Conservation (phyloP, 2,329 filamentous ascomycete genomes). For the Podosphaera aphanis region DNA sequence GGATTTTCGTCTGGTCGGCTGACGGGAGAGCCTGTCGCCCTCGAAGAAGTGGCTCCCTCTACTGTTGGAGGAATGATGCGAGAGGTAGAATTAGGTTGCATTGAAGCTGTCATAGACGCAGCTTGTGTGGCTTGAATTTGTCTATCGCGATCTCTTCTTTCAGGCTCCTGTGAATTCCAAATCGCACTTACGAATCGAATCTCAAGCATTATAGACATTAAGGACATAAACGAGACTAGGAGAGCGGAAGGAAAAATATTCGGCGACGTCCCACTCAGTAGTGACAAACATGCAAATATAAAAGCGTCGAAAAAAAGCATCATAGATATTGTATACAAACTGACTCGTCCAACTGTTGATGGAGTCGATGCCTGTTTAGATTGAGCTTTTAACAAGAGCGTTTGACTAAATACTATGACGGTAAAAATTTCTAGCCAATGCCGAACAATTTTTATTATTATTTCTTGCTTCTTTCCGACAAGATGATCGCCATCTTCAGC, state of each 20-base stretch:
- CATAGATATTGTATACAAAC: slow-evolving; percentile 35
- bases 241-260: slow-evolving; percentile 34
- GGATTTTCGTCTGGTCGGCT: slow-evolving; percentile 15
- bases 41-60: slow-evolving; percentile 2
- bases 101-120: slow-evolving; percentile 9
- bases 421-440: slow-evolving; percentile 34
- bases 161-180: slow-evolving; percentile 35
- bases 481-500: slow-evolving; percentile 30
- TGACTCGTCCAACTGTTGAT: slow-evolving; percentile 41
- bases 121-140: slow-evolving; percentile 10
- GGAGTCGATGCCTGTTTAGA: slow-evolving; percentile 44
- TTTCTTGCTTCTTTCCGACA: slow-evolving; percentile 34
- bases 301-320: slow-evolving; percentile 41
- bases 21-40: not conserved
- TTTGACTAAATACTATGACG: slow-evolving; percentile 33
- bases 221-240: slow-evolving; percentile 26
- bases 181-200: slow-evolving; percentile 35
- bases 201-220: slow-evolving; percentile 33
- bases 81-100: slow-evolving; percentile 11
- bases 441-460: slow-evolving; percentile 31
- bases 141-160: slow-evolving; percentile 21
- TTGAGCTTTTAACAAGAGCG: slow-evolving; percentile 36
- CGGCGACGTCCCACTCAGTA: slow-evolving; percentile 30
- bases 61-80: slow-evolving; percentile 7
- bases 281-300: slow-evolving; percentile 29